Evolutionary conservation across 805 yeast genomes (phyloP), one percentile per base, ranked within the genome.

Genomic region (Hanseniaspora hatyaiensis): DNA sequence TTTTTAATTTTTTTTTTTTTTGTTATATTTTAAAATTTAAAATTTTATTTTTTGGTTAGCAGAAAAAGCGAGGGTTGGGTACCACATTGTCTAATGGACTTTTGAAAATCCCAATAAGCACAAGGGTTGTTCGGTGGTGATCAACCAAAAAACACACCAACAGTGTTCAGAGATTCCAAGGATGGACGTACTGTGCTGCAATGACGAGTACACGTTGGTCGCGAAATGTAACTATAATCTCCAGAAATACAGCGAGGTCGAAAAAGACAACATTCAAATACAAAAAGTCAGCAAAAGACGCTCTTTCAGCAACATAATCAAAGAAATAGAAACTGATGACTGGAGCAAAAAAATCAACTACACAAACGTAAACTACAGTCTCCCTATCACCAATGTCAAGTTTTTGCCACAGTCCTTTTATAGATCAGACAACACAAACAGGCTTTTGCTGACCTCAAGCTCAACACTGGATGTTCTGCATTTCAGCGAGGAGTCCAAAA

Each of bases 371-470:
- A n/a, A n/a, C n/a, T n/a, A n/a, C n/a, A n/a, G n/a, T n/a, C n/a
- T n/a, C n/a, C 16, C 20, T 37, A 12, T 16, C 31, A 6, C 49
- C 49, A 4, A 30, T 45, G 11, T 45, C 16, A 38, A 38, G 18
- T 45, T 45, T 18, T 24, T 45, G 24, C 49, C 49, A 15, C 19
- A 13, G n/a, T 22, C 32, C 1, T 45, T 45, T 37, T 45, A 45
- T 37, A 45, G 42, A 45, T 30, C 42, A 13, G 42, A 37, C 13
- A 56, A 56, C 9, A 59, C 61, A 22, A 57, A 59, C 30, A 58
- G 58, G 43, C 40, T 51, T 33, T 49, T 63, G 24, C 64, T 65
- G 13, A 62, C 74, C 55, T 55, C 65, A 59, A 52, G 63, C 15
- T 61, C 63, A 38, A 59, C 64, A 2, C 50, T 63, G 32, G 51